These are phyloP conservation scores for Mucor saturninus DNA, from an alignment of 371 early-diverging fungal genomes.

Conservation along the genomic window DNA sequence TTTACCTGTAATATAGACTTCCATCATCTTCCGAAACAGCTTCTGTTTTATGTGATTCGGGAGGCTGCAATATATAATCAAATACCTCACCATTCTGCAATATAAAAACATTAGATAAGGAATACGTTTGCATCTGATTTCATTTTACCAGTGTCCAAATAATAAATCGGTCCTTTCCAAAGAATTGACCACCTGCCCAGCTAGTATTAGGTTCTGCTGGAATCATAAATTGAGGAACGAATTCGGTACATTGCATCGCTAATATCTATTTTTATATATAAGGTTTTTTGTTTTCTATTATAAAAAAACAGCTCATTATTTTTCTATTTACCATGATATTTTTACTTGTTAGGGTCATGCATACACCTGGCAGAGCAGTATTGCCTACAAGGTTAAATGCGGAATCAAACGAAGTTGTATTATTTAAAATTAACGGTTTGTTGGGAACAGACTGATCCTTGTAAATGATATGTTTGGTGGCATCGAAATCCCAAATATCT, in stretches of 20 bases:
- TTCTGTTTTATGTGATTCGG: slow-evolving; percentile 28
- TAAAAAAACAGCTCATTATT: too few relatives aligned
- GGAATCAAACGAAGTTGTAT: slow-evolving; percentile 18
- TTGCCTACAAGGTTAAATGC: slow-evolving; percentile 34
- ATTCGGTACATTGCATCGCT: slow-evolving; percentile 22
- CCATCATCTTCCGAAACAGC: slow-evolving; percentile 12
- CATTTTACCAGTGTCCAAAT: slow-evolving; percentile 38
- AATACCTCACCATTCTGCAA: slow-evolving; percentile 40
- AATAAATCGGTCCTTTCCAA: slow-evolving; percentile 29
- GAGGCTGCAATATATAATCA: slow-evolving; percentile 36
- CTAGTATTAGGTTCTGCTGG: slow-evolving; percentile 30
- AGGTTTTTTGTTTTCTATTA: neutral
- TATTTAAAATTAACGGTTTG: slow-evolving; percentile 25
- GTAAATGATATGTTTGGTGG: slow-evolving; percentile 38
- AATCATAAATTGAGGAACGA: slow-evolving; percentile 39
- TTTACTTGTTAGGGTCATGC: slow-evolving; percentile 38
- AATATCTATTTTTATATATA: slow-evolving; percentile 29
- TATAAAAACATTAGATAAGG: neutral
- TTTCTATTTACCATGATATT: slow-evolving; percentile 33
- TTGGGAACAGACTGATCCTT: slow-evolving; percentile 39
- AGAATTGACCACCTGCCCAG: slow-evolving; percentile 44
- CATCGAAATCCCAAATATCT: slow-evolving; percentile 59
- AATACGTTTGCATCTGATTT: neutral
- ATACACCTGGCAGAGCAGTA: slow-evolving; percentile 29
- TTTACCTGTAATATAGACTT: slow-evolving; percentile 42